phyloP scores from a whole-genome alignment of 2,329 filamentous ascomycete genomes.

The Apiospora aurea region DNA sequence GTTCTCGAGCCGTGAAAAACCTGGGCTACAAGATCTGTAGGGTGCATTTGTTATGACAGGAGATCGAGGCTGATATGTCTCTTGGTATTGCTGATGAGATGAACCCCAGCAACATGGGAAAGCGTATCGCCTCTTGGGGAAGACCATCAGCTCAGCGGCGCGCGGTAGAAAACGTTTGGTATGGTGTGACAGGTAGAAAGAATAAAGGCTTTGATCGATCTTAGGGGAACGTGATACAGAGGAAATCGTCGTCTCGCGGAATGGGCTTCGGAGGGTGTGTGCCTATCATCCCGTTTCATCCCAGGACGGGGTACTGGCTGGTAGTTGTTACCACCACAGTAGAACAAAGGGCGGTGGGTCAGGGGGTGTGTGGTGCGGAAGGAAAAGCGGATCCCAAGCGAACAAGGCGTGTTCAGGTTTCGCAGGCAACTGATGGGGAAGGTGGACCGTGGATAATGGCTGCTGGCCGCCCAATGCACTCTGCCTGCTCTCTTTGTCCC shows the following conservation, averaged over 20 bases:
- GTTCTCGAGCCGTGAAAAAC: not conserved
- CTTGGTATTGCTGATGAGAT: not conserved
- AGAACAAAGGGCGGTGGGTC: conserved; percentile 8
- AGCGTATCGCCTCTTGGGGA: not conserved
- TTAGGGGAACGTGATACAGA: conserved; percentile 10
- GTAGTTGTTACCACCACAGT: not conserved
- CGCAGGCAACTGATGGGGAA: conserved; percentile 19
- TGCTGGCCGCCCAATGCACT: not conserved
- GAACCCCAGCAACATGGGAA: not conserved
- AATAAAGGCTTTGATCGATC: conserved; percentile 15
- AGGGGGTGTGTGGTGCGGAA: conserved; percentile 5
- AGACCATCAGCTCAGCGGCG: not conserved
- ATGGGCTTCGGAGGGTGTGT: not conserved
- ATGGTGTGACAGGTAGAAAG: conserved; percentile 15
- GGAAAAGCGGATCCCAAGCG: conserved; percentile 4
- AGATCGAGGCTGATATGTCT: not conserved
- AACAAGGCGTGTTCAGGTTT: conserved; percentile 22
- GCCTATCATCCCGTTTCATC: not conserved
- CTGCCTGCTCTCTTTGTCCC: not conserved
- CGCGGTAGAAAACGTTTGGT: not conserved
- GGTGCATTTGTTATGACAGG: not conserved
- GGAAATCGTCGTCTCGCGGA: not conserved
- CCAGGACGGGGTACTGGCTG: not conserved
- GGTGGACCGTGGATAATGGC: not conserved
- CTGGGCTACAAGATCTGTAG: not conserved